phyloP scores from a whole-genome alignment of 2,329 filamentous ascomycete genomes.

The Davidsoniella neocaledoniae region DNA sequence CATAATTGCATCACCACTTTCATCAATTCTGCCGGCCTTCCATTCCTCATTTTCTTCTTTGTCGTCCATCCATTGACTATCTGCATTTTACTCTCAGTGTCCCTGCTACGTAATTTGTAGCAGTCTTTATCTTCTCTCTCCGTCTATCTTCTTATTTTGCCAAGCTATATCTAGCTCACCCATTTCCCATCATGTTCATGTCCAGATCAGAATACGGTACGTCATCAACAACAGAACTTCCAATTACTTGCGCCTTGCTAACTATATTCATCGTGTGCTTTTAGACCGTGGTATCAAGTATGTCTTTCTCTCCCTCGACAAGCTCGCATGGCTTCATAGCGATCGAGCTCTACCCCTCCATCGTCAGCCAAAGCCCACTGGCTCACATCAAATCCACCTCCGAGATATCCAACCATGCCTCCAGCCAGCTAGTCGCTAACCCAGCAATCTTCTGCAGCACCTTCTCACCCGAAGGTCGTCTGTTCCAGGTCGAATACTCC shows the following conservation, averaged over 20 bases:
- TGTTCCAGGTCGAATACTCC: conserved; percentile 99
- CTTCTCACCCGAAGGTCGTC: conserved; percentile 97
- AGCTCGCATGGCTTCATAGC: neutral
- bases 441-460: conserved; percentile 40
- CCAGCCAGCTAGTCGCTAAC: neutral
- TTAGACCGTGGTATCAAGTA: conserved; percentile 98
- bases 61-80: no score
- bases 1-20: no score
- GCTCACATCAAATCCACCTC: neutral
- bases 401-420: neutral
- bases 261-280: neutral
- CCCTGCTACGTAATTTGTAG: neutral
- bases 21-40: no score
- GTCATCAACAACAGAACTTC: conserved; percentile 18
- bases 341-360: neutral
- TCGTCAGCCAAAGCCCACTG: neutral
- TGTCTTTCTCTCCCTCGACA: conserved; percentile 20
- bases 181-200: conserved; percentile 73
- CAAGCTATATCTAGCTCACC: conserved; percentile 2
- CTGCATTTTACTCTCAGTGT: no score
- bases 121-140: neutral
- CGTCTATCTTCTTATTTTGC: neutral
- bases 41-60: neutral
- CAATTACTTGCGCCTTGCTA: conserved; percentile 3
- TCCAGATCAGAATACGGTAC: conserved; percentile 99